phyloP scores from a whole-genome alignment of 2,329 filamentous ascomycete genomes.

The Blastomyces percursus region DNA sequence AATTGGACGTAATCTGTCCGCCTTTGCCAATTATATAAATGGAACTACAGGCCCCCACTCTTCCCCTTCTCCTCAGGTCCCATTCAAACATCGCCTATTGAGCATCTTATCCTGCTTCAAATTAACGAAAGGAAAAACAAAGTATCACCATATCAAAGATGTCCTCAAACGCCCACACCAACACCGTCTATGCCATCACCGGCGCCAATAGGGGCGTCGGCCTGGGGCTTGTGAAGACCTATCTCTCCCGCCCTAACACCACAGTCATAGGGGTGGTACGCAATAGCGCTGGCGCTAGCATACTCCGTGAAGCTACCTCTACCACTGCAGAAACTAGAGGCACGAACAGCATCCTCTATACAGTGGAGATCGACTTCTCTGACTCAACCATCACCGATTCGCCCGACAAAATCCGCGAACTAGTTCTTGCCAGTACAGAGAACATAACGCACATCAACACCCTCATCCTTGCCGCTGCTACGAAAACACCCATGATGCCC shows the following conservation, averaged over 20 bases:
- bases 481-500: conserved; percentile 50
- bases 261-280: conserved; percentile 19
- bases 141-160: background rate
- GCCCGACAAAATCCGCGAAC: conserved; percentile 9
- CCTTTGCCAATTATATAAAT: background rate
- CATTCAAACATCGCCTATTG: background rate
- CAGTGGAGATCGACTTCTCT: conserved; percentile 18
- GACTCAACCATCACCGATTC: conserved; percentile 4
- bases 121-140: background rate
- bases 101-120: too few relatives aligned
- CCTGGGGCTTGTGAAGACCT: conserved; percentile 16
- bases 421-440: background rate
- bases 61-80: background rate
- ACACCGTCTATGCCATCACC: conserved; percentile 23
- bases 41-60: background rate
- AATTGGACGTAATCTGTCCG: background rate
- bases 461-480: conserved; percentile 22
- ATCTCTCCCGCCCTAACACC: conserved; percentile 17
- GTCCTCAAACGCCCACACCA: background rate
- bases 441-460: conserved; percentile 20
- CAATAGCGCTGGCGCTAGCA: conserved; percentile 9
- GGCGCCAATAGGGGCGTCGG: conserved; percentile 23
- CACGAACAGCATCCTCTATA: conserved; percentile 13
- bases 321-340: background rate
- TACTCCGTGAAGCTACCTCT: conserved; percentile 8